Conservation (phyloP, 2,329 filamentous ascomycete species). For the Colletotrichum sp. region DNA sequence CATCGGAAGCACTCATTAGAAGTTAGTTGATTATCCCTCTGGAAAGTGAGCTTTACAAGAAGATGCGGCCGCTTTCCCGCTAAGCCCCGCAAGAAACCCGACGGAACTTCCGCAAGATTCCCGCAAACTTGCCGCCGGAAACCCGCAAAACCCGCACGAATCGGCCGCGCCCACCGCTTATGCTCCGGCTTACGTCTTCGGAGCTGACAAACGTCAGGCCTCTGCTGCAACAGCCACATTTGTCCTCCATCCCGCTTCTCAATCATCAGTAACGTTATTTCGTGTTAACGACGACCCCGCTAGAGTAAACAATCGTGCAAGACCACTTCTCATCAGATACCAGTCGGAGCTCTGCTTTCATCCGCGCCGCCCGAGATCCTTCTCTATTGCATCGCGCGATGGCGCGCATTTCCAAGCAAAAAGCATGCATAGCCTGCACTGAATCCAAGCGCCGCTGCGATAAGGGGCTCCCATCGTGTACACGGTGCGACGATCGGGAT, state of each 20-base stretch:
- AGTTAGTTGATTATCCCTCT: fast-evolving
- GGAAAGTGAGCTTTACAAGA: background rate
- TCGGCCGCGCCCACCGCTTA: background rate
- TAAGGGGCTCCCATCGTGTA: constrained; percentile 33
- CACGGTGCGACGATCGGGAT: constrained; percentile 29
- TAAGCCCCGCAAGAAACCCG: background rate
- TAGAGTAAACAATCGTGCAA: background rate
- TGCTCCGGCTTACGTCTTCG: background rate
- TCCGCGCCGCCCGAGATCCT: background rate
- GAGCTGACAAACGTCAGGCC: background rate
- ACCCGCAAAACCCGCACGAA: constrained; percentile 19
- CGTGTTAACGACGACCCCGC: background rate
- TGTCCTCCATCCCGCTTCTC: background rate
- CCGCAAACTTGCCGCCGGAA: constrained; percentile 17
- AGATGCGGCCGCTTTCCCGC: background rate
- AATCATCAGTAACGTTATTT: background rate
- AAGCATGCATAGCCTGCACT: constrained; percentile 38
- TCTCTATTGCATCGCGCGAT: background rate
- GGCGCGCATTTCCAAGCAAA: constrained; percentile 20
- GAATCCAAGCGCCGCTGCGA: constrained; percentile 41
- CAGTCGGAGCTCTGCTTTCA: background rate
- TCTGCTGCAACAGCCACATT: background rate
- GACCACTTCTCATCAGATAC: background rate
- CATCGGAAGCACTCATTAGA: background rate
- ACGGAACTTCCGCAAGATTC: background rate